Conservation (phyloP, 345 rosid genomes). For the Cardamine occulta region DNA sequence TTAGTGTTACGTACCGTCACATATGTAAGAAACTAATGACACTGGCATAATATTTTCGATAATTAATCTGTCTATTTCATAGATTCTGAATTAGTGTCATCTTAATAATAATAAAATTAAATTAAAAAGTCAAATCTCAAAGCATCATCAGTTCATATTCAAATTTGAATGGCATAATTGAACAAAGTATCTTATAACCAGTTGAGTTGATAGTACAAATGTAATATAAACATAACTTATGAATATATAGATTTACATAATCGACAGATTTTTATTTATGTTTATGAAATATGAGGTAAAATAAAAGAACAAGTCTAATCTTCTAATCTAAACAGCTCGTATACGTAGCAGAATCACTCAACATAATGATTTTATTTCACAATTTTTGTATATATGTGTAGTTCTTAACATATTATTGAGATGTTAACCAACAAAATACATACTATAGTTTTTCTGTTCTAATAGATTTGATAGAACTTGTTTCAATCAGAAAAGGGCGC, state of each 20-base stretch:
- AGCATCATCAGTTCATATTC: neutral
- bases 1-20: neutral
- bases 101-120: neutral
- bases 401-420: neutral
- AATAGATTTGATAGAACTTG: neutral
- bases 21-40: neutral
- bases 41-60: neutral
- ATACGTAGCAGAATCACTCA: neutral
- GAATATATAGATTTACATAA: neutral
- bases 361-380: conserved; percentile 1
- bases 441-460: neutral
- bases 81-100: neutral
- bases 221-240: too few relatives aligned
- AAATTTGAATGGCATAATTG: neutral
- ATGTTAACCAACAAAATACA: neutral
- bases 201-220: neutral
- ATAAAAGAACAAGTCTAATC: neutral
- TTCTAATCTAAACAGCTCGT: neutral
- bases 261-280: neutral
- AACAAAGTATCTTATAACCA: neutral
- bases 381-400: neutral
- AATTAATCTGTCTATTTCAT: neutral
- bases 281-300: neutral
- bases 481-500: conserved; percentile 1
- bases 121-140: neutral